phyloP scores from a whole-genome alignment of 1,284 basidiomycete species.

The Limonomyces culmigenus region DNA sequence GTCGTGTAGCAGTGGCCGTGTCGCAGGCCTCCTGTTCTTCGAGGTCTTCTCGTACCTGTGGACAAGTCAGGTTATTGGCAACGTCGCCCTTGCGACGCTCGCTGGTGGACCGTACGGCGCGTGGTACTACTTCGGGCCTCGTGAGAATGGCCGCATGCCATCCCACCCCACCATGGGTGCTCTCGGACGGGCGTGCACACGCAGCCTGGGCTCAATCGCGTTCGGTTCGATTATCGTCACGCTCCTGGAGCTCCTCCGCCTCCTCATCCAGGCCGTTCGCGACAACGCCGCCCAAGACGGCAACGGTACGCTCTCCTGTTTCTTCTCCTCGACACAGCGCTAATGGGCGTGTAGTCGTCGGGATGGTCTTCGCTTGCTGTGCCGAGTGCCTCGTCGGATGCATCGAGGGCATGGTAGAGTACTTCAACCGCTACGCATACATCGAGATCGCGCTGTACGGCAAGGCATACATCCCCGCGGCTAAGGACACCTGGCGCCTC shows the following conservation, averaged over 20 bases:
- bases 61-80: conserved; percentile 68
- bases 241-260: conserved; percentile 58
- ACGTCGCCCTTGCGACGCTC: conserved; percentile 65
- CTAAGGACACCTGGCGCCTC: conserved; percentile 81
- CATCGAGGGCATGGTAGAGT: conserved; percentile 55
- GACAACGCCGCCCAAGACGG: conserved; percentile 59
- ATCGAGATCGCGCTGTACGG: conserved; percentile 84
- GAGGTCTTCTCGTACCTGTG: conserved; percentile 73
- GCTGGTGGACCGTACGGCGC: conserved; percentile 55
- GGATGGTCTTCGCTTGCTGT: conserved; percentile 60
- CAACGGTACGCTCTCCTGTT: conserved; percentile 29
- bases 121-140: conserved; percentile 41
- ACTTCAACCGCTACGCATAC: conserved; percentile 76
- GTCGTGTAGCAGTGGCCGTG: conserved; percentile 32
- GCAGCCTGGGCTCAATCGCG: conserved; percentile 78
- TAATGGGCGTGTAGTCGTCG: conserved; percentile 30
- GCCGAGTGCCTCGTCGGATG: conserved; percentile 70
- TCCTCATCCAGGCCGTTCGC: conserved; percentile 47
- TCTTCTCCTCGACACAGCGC: neutral
- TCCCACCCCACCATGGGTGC: conserved; percentile 54
- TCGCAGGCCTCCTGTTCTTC: conserved; percentile 62
- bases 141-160: conserved; percentile 45
- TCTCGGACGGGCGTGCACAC: conserved; percentile 68
- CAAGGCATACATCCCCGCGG: conserved; percentile 73
- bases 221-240: conserved; percentile 86